A percentile compares a stretch with the other conserved stretches of the same genome.
Conservation (phyloP, 129 eudicot species). For the Gnaphalium uliginosum region DNA sequence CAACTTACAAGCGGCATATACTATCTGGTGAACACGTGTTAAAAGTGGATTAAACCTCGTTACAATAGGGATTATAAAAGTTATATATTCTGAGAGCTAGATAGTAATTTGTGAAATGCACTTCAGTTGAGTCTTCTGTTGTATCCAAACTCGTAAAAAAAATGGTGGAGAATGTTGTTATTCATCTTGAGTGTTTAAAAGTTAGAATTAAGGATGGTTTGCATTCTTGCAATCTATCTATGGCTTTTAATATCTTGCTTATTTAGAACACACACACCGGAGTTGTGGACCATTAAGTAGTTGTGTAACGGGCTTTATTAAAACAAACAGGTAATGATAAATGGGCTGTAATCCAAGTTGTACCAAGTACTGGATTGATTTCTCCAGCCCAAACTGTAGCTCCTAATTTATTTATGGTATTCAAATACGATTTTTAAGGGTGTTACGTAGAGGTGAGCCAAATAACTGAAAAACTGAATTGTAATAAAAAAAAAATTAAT, state of each 20-base stretch:
- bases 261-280: too few species aligned
- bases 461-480: too few species aligned
- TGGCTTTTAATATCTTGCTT: too few species aligned
- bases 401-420: too few species aligned
- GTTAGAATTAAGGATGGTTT: neutral
- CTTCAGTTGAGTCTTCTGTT: neutral
- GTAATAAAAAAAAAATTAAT: too few species aligned
- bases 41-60: neutral
- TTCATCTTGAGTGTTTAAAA: neutral
- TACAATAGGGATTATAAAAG: neutral
- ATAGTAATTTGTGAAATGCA: neutral
- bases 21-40: neutral
- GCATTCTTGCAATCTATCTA: neutral
- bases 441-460: too few species aligned
- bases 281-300: too few species aligned
- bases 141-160: neutral
- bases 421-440: too few species aligned
- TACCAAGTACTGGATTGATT: neutral
- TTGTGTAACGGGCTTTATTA: neutral
- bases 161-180: neutral
- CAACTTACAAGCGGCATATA: neutral
- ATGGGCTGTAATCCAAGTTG: neutral
- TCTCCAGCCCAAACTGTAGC: neutral
- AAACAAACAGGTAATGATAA: too few species aligned
- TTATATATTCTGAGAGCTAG: neutral